Evolutionary conservation across 345 rosid species (phyloP).

Genomic region (Populus deltoides): DNA sequence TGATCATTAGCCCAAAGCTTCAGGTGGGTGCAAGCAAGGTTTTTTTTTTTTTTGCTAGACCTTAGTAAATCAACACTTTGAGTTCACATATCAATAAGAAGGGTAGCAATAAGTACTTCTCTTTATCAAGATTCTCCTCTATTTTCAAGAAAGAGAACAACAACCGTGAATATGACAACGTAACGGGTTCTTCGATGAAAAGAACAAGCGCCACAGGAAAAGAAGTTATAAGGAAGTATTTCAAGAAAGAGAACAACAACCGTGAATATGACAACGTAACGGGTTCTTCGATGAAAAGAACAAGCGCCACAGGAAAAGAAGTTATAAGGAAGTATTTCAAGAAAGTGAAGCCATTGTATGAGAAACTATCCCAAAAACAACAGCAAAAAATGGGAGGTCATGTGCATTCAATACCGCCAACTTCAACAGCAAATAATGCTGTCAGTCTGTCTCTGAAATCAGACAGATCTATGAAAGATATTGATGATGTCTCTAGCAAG

Average conservation of each 20-base stretch:
- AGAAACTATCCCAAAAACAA: constrained; percentile 72
- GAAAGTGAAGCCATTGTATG: constrained; percentile 90
- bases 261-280: constrained; percentile 12
- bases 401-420: background rate
- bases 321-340: constrained; percentile 82
- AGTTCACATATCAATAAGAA: constrained; percentile 37
- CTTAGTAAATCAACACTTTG: background rate
- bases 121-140: constrained; percentile 73
- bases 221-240: constrained; percentile 73
- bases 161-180: constrained; percentile 25
- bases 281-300: constrained; percentile 56
- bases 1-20: no score
- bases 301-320: constrained; percentile 77
- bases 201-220: constrained; percentile 74
- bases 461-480: constrained; percentile 31
- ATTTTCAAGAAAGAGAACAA: constrained; percentile 76
- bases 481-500: constrained; percentile 10
- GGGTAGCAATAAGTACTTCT: constrained; percentile 47
- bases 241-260: no score
- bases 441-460: constrained; percentile 13
- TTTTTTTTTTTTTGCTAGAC: no score
- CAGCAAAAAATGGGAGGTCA: constrained; percentile 35
- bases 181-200: constrained; percentile 47
- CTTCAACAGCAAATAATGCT: constrained; percentile 8
- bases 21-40: no score